Evolutionary conservation across 306 rosid species (phyloP).

Genomic region (Vigna radiata): DNA sequence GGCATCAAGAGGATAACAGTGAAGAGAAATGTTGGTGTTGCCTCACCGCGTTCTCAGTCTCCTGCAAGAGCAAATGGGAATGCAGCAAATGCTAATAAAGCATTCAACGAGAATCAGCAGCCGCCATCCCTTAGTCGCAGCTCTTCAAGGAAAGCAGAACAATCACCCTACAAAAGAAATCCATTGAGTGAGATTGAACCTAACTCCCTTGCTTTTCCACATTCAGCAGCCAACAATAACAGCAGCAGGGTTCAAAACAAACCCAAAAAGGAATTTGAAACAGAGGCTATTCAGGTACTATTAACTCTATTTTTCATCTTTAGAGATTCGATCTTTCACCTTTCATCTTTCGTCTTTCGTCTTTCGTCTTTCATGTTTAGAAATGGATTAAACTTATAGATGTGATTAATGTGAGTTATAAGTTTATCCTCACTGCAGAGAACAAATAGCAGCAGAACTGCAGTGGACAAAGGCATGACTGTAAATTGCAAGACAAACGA

Average conservation of each 20-base stretch:
- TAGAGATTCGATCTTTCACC: not conserved
- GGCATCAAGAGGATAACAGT: constrained; percentile 73
- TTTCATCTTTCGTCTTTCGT: constrained; percentile 13
- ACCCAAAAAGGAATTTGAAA: constrained; percentile 58
- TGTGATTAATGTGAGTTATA: constrained; percentile 30
- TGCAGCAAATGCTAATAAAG: constrained; percentile 48
- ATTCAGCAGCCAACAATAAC: constrained; percentile 53
- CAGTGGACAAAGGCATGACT: constrained; percentile 48
- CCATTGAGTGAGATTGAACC: constrained; percentile 83
- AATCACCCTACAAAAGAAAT: constrained; percentile 84
- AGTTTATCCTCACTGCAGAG: constrained; percentile 54
- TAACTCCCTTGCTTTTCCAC: constrained; percentile 62
- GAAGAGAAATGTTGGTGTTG: constrained; percentile 69
- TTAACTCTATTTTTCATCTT: not conserved
- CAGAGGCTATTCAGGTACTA: constrained; percentile 66
- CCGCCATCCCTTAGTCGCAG: constrained; percentile 82
- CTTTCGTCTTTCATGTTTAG: constrained; percentile 13
- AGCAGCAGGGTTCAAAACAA: constrained; percentile 53
- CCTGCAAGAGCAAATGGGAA: constrained; percentile 65
- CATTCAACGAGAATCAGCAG: constrained; percentile 53
- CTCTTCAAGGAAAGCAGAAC: constrained; percentile 87
- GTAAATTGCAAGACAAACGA: constrained; percentile 47
- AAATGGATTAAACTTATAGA: constrained; percentile 11
- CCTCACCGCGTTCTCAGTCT: constrained; percentile 80
- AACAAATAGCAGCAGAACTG: constrained; percentile 50